Percentiles rank a stretch among this genome's conserved stretches.
Conservation (phyloP, 164 flowering plant species). For the Chloranthus sessilifolius region DNA sequence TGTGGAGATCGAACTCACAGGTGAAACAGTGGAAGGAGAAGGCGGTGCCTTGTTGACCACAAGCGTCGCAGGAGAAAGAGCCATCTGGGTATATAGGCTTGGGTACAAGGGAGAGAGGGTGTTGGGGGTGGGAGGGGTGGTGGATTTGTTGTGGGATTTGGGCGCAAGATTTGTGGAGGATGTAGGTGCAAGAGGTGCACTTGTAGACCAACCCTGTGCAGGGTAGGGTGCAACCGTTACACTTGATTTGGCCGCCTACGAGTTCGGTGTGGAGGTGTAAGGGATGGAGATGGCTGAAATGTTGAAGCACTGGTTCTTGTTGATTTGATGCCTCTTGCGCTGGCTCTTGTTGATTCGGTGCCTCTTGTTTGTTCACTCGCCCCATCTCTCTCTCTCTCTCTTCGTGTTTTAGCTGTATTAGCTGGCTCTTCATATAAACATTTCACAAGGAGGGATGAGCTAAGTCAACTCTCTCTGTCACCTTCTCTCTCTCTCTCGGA, state of each 20-base stretch:
- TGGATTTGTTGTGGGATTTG: conserved; percentile 4
- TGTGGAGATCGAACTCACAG: conserved; percentile 28
- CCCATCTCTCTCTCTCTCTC: neutral
- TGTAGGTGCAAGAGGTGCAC: conserved; percentile 13
- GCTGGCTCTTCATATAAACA: too few species aligned
- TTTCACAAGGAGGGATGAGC: neutral
- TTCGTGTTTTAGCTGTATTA: neutral
- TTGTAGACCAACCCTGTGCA: conserved; percentile 6
- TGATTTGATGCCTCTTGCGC: neutral
- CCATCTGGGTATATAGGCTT: conserved; percentile 25
- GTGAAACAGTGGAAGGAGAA: conserved; percentile 29
- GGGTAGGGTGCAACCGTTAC: neutral
- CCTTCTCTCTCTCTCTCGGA: neutral
- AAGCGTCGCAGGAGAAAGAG: conserved; percentile 28
- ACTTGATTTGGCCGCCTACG: neutral
- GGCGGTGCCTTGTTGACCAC: conserved; percentile 23
- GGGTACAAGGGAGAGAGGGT: conserved; percentile 20
- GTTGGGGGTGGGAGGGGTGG: conserved; percentile 26
- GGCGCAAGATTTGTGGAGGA: conserved; percentile 16
- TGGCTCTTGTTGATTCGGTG: neutral
- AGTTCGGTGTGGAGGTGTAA: neutral
- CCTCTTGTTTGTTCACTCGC: neutral
- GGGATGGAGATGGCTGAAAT: conserved; percentile 1
- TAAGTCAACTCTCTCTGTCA: neutral
- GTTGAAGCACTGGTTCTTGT: neutral